Evolutionary conservation across 257 asterid species (phyloP), one percentile per base, ranked within the genome.

Genomic region (Solanum virginianum): DNA sequence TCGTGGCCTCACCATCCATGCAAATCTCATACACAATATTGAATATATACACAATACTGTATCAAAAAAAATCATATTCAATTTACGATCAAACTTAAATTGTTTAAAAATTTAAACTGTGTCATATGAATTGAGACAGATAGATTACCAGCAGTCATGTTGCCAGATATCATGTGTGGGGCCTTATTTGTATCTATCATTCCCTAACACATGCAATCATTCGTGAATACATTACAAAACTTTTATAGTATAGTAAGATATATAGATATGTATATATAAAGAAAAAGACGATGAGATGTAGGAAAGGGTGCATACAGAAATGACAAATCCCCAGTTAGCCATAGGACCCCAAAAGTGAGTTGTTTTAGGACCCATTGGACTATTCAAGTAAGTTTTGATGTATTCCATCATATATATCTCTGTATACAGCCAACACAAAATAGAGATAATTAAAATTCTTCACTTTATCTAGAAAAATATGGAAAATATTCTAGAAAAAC

Each of bases 291-390:
- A 62, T 24, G 47, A 36, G 7, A 45, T n/a, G 41, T 3, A 29
- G 62, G 43, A 51, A 13, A 84, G 9, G 39, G 51, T 15, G 63
- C 88, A 65, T 86, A 88, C 92, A 70, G 89, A 89, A 22, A 80
- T 62, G 17, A 89, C 89, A 57, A 89, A 86, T 86, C 92, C 92
- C 88, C 92, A 89, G n/a, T 89, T 89, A 82, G 89, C 90, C 56
- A 89, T 80, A 60, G 90, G 92, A 13, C 92, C 92, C 92, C 90
- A 89, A 83, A 89, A 89, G 82, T 89, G 92, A 65, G 92, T 89
- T 32, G 92, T 88, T 85, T 89, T 88, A 74, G 92, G 92, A 80
- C 92, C 92, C 55, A 89, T 62, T 2, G 90, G 92, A 49, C 90
- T 88, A 69, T 89, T 88, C 88, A 84, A 85, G 80, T 86, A 89